phyloP scores from a whole-genome alignment of 1,284 basidiomycete species.

The Volvariella surrecta region DNA sequence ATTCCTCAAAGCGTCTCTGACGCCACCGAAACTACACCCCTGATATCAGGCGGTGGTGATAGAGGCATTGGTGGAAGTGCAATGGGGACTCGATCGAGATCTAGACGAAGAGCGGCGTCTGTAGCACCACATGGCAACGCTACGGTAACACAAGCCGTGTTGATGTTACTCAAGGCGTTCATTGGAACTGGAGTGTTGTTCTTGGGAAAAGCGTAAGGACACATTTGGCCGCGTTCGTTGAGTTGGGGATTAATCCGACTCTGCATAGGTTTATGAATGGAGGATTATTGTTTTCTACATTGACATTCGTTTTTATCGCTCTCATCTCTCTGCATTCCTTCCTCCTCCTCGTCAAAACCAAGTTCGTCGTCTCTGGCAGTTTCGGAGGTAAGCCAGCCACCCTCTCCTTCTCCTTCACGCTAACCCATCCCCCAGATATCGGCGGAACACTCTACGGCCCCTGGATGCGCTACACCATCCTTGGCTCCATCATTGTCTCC shows the following conservation, averaged over 20 bases:
- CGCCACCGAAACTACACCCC: constrained; percentile 32
- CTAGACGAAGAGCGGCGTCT: constrained; percentile 33
- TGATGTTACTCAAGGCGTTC: constrained; percentile 94
- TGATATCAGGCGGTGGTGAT: constrained; percentile 21
- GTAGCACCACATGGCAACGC: constrained; percentile 72
- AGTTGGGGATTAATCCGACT: too few species aligned
- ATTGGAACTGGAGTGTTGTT: constrained; percentile 96
- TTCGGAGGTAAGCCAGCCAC: constrained; percentile 70
- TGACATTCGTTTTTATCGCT: constrained; percentile 79
- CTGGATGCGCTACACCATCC: constrained; percentile 87
- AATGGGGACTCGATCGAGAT: constrained; percentile 35
- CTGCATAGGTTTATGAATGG: constrained; percentile 83
- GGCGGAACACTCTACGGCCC: constrained; percentile 89
- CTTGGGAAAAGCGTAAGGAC: constrained; percentile 77
- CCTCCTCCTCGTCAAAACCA: constrained; percentile 84
- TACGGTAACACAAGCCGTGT: constrained; percentile 78
- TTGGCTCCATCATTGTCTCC: constrained; percentile 83
- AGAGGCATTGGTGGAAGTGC: constrained; percentile 13
- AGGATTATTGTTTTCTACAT: constrained; percentile 83
- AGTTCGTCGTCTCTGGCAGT: constrained; percentile 84
- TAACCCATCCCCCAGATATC: constrained; percentile 54
- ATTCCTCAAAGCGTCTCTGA: too few species aligned
- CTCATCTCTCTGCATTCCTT: constrained; percentile 91
- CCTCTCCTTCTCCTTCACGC: constrained; percentile 1
- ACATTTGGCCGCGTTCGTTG: background rate